phyloP scores from a whole-genome alignment of 768 basidiomycete genomes.

The Lactarius sp. region DNA sequence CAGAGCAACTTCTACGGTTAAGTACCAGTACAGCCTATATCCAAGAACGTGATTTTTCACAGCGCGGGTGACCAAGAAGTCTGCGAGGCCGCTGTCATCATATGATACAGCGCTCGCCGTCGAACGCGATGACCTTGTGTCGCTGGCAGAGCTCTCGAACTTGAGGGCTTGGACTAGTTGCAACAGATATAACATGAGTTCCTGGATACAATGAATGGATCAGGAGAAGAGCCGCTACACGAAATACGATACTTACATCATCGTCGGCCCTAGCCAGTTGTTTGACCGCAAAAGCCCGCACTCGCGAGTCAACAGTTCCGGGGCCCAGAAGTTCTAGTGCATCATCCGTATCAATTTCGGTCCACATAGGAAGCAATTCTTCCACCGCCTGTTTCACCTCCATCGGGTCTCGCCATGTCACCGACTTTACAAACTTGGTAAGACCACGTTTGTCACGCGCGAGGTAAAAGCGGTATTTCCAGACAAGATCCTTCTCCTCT shows the following conservation, averaged over 20 bases:
- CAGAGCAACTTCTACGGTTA: constrained; percentile 91
- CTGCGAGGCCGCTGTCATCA: constrained; percentile 88
- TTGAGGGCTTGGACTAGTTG: constrained; percentile 98
- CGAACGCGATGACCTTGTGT: constrained; percentile 70
- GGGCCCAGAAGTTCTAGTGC: constrained; percentile 94
- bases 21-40: constrained; percentile 94
- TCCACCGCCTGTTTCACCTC: constrained; percentile 99
- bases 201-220: constrained; percentile 45
- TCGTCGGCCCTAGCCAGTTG: constrained; percentile 91
- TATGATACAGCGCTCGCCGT: constrained; percentile 73
- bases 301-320: constrained; percentile 82
- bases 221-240: neutral
- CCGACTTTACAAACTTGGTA: constrained; percentile 96
- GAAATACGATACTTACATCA: constrained; percentile 52
- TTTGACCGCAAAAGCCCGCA: constrained; percentile 89
- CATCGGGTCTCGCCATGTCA: constrained; percentile 93
- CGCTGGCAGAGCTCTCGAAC: constrained; percentile 81
- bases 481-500: constrained; percentile 93
- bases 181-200: constrained; percentile 84
- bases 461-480: constrained; percentile 99
- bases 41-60: constrained; percentile 81
- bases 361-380: constrained; percentile 92
- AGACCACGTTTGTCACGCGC: constrained; percentile 87
- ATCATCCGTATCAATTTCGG: constrained; percentile 94
- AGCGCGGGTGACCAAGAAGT: constrained; percentile 84